Percentiles rank a stretch among this genome's conserved stretches.
phyloP scores from a whole-genome alignment of 225 moss, liverwort and hornwort species.

The Polytrichum formosum region DNA sequence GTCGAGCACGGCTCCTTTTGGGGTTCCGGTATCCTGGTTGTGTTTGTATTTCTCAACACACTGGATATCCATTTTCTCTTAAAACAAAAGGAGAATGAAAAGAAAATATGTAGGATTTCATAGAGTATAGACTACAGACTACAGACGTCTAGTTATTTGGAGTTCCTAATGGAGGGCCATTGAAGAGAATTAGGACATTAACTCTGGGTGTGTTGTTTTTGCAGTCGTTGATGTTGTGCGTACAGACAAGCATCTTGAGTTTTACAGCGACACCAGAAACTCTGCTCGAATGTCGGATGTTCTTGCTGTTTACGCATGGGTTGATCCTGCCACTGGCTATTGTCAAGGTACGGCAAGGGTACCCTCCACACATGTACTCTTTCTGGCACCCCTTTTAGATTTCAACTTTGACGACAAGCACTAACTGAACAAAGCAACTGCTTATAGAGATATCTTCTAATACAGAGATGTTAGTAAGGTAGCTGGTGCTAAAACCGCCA shows the following conservation, averaged over 20 bases:
- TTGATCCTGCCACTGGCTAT: constrained; percentile 84
- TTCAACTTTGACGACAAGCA: too few species aligned
- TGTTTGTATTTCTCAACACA: too few species aligned
- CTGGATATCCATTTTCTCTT: too few species aligned
- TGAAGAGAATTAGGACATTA: background rate
- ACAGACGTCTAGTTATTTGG: background rate
- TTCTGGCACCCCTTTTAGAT: too few species aligned
- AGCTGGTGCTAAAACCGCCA: too few species aligned
- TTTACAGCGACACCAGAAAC: constrained; percentile 74
- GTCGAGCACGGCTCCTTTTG: too few species aligned
- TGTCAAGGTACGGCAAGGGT: constrained; percentile 60
- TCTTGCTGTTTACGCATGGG: constrained; percentile 91
- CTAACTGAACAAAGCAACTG: too few species aligned
- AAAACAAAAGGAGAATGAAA: too few species aligned
- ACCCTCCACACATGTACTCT: too few species aligned
- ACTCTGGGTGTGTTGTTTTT: background rate
- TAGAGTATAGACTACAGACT: background rate
- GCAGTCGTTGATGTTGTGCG: constrained; percentile 87
- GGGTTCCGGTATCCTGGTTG: too few species aligned
- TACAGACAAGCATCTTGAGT: constrained; percentile 85
- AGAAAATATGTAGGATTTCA: background rate
- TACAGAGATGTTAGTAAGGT: too few species aligned
- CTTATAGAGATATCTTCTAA: too few species aligned
- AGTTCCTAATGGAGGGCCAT: background rate
- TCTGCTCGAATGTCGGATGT: constrained; percentile 96